phyloP scores from a whole-genome alignment of 2,329 filamentous ascomycete species.

The Didymella lethalis region DNA sequence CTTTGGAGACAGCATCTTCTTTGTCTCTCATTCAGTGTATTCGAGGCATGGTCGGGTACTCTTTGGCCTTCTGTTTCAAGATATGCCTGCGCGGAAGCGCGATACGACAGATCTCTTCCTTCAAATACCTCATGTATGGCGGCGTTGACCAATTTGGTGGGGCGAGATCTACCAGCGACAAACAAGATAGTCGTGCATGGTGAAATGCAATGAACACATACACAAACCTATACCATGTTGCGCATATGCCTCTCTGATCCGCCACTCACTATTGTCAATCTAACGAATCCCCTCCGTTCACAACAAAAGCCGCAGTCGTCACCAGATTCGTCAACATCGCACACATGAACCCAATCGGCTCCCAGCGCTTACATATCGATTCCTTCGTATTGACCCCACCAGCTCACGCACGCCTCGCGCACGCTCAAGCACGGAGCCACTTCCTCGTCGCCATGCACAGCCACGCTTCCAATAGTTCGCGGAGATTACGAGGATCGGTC shows the following conservation, averaged over 20 bases:
- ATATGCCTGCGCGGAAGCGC: conserved; percentile 16
- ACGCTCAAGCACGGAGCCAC: neutral
- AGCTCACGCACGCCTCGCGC: conserved; percentile 14
- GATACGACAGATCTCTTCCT: conserved; percentile 16
- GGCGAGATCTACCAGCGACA: conserved; percentile 13
- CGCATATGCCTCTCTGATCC: neutral
- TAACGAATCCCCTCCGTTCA: neutral
- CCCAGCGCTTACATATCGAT: conserved; percentile 10
- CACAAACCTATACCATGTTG: neutral
- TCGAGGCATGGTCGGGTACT: conserved; percentile 20
- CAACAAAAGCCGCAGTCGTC: neutral
- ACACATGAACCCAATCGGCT: conserved; percentile 8
- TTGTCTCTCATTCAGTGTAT: conserved; percentile 29
- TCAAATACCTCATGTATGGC: conserved; percentile 21
- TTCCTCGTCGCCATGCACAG: conserved; percentile 16
- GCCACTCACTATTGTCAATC: neutral
- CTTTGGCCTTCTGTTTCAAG: conserved; percentile 5
- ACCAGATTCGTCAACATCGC: neutral
- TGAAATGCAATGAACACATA: conserved; percentile 22
- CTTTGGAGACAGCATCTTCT: conserved; percentile 22
- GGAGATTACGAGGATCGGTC: conserved; percentile 8
- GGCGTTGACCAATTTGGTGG: conserved; percentile 19
- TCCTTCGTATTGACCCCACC: conserved; percentile 13
- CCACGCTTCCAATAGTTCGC: conserved; percentile 15
- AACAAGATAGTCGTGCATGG: conserved; percentile 12